Evolutionary conservation across 495 filamentous ascomycete genomes (phyloP).

Genomic region (Emericellopsis terricola): DNA sequence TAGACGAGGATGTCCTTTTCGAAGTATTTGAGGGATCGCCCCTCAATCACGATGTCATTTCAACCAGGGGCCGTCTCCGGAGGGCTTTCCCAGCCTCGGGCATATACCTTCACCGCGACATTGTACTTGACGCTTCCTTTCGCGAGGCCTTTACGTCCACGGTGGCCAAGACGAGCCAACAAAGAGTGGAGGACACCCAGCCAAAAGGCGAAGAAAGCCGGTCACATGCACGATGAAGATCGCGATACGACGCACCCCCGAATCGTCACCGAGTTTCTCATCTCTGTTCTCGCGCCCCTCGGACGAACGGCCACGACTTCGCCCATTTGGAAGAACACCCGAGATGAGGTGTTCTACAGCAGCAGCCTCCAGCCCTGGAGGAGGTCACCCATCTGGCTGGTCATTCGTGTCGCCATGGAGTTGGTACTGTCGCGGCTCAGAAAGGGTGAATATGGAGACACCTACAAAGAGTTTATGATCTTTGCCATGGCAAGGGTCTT

Average conservation of each 20-base stretch:
- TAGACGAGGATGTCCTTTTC: slow-evolving; percentile 16
- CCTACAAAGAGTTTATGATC: slow-evolving; percentile 40
- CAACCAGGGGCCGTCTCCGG: slow-evolving; percentile 27
- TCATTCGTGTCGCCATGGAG: slow-evolving; percentile 38
- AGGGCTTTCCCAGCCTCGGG: slow-evolving; percentile 37
- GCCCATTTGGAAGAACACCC: slow-evolving; percentile 36
- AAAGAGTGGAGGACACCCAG: slow-evolving; percentile 15
- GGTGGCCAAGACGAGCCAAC: slow-evolving; percentile 24
- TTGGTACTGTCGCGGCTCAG: slow-evolving; percentile 7
- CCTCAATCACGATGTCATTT: slow-evolving; percentile 23
- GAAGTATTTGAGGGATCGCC: slow-evolving; percentile 41
- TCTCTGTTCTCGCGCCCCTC: slow-evolving; percentile 23
- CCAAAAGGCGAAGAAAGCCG: slow-evolving; percentile 25
- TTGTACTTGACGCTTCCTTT: slow-evolving; percentile 19
- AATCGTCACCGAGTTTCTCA: slow-evolving; percentile 37
- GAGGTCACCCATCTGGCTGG: slow-evolving; percentile 39
- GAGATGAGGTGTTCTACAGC: slow-evolving; percentile 40
- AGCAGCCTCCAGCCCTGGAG: slow-evolving; percentile 28
- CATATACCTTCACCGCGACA: slow-evolving; percentile 14
- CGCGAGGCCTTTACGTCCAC: slow-evolving; percentile 18
- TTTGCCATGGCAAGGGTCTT: slow-evolving; percentile 29
- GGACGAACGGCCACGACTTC: slow-evolving; percentile 12
- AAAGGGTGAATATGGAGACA: background rate
- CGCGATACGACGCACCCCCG: slow-evolving; percentile 35
- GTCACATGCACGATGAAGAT: slow-evolving; percentile 19